Conservation (phyloP, 768 basidiomycete species). For the Roridomyces roridus region DNA sequence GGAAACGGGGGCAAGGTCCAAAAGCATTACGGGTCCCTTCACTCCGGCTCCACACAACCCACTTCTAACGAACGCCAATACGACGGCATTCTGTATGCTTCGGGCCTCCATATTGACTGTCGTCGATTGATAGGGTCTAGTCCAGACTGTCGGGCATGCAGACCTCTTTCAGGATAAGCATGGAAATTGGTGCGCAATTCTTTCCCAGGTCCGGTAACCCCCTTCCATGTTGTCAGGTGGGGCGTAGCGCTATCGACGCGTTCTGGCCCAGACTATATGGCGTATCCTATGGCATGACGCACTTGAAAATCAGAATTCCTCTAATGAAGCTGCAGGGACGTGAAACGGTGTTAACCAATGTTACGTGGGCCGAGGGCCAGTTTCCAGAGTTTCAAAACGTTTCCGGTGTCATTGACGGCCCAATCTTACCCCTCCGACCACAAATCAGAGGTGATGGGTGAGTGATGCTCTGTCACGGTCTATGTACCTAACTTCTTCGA, state of each 20-base stretch:
- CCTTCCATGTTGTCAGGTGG: conserved; percentile 27
- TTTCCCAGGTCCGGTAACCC: conserved; percentile 9
- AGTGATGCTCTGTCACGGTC: neutral
- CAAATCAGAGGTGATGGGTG: conserved; percentile 16
- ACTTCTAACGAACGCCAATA: conserved; percentile 34
- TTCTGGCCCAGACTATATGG: conserved; percentile 31
- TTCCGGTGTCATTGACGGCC: conserved; percentile 29
- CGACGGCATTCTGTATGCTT: conserved; percentile 23
- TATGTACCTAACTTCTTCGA: neutral
- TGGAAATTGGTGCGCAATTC: conserved; percentile 37
- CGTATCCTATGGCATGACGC: conserved; percentile 30
- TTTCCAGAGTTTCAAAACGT: conserved; percentile 32
- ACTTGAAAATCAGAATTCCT: neutral
- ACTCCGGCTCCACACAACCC: conserved; percentile 30
- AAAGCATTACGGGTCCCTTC: conserved; percentile 32
- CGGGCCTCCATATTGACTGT: neutral
- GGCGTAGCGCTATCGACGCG: conserved; percentile 31
- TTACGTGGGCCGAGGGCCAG: conserved; percentile 36
- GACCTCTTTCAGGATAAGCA: conserved; percentile 40
- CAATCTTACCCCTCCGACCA: conserved; percentile 18
- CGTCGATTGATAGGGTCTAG: conserved; percentile 14
- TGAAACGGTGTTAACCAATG: conserved; percentile 42
- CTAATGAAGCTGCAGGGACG: conserved; percentile 30
- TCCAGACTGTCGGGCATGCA: conserved; percentile 46
- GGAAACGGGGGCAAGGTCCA: conserved; percentile 32